phyloP scores from a whole-genome alignment of 176 grass and related monocot species.

The Zea luxurians region DNA sequence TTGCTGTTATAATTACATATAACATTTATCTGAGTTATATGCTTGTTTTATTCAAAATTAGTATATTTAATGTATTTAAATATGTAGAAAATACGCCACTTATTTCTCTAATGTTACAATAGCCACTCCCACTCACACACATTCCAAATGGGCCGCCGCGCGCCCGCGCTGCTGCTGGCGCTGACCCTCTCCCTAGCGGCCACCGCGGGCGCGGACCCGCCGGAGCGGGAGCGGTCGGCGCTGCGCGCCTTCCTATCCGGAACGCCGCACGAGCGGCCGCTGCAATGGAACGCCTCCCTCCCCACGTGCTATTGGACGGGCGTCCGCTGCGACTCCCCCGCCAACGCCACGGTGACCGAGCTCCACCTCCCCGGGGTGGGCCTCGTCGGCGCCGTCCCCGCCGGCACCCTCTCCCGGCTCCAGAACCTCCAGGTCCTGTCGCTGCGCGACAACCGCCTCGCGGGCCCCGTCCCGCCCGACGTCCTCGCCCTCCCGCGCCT shows the following conservation, averaged over 20 bases:
- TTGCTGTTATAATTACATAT: too few species aligned
- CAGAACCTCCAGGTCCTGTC: conserved; percentile 50
- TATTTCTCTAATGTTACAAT: too few species aligned
- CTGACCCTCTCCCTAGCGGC: background rate
- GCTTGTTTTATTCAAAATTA: too few species aligned
- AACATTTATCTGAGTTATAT: too few species aligned
- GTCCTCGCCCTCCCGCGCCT: conserved; percentile 47
- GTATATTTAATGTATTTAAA: too few species aligned
- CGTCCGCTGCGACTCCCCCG: conserved; percentile 49
- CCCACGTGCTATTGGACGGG: conserved; percentile 68
- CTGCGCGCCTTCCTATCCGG: conserved; percentile 57
- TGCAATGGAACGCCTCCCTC: conserved; percentile 49
- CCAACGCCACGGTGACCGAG: conserved; percentile 44
- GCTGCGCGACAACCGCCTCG: conserved; percentile 75
- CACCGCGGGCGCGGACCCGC: conserved; percentile 36
- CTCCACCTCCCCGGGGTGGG: conserved; percentile 71
- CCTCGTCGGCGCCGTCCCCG: conserved; percentile 51
- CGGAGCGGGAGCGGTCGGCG: conserved; percentile 42
- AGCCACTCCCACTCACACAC: too few species aligned
- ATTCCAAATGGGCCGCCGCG: background rate
- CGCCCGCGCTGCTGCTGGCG: background rate
- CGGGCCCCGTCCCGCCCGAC: conserved; percentile 58
- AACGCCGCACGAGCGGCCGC: conserved; percentile 52
- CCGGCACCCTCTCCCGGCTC: conserved; percentile 41
- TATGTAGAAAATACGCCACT: too few species aligned